A percentile compares a stretch with the other conserved stretches of the same genome.
Evolutionary conservation across 345 rosid genomes (phyloP).

Genomic region (Anacardium occidentale): DNA sequence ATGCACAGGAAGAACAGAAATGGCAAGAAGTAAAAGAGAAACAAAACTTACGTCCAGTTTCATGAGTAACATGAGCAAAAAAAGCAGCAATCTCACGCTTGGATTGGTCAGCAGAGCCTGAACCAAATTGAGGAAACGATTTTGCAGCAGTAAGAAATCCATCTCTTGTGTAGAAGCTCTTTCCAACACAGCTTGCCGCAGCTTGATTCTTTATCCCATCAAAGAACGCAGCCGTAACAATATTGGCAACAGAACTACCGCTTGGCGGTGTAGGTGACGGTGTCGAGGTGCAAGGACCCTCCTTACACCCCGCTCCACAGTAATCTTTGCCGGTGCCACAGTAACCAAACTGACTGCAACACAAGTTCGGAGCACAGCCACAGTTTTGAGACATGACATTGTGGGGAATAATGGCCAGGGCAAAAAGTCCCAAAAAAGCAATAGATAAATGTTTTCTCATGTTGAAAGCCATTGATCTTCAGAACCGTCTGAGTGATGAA

Average conservation of each 20-base stretch:
- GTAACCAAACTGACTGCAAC: slow-evolving; percentile 50
- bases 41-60: slow-evolving; percentile 35
- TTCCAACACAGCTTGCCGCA: slow-evolving; percentile 27
- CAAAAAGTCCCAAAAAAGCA: too few relatives aligned
- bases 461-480: too few relatives aligned
- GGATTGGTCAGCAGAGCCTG: too few relatives aligned
- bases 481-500: too few relatives aligned
- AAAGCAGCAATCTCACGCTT: slow-evolving; percentile 53
- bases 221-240: slow-evolving; percentile 45
- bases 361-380: slow-evolving; percentile 43
- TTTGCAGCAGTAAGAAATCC: too few relatives aligned
- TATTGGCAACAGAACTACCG: slow-evolving; percentile 28
- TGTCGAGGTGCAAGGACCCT: slow-evolving; percentile 40
- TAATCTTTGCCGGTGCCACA: slow-evolving; percentile 34
- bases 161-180: too few relatives aligned
- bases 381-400: too few relatives aligned
- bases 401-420: too few relatives aligned
- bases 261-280: slow-evolving; percentile 4
- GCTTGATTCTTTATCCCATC: slow-evolving; percentile 35
- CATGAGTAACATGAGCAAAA: slow-evolving; percentile 53
- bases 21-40: too few relatives aligned
- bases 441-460: too few relatives aligned
- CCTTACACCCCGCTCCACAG: slow-evolving; percentile 50
- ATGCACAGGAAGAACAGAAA: too few relatives aligned
- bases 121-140: too few relatives aligned